A percentile compares a stretch with the other conserved stretches of the same genome.
Conservation (phyloP, 2,329 filamentous ascomycete genomes). For the Trichophaea hybrida region DNA sequence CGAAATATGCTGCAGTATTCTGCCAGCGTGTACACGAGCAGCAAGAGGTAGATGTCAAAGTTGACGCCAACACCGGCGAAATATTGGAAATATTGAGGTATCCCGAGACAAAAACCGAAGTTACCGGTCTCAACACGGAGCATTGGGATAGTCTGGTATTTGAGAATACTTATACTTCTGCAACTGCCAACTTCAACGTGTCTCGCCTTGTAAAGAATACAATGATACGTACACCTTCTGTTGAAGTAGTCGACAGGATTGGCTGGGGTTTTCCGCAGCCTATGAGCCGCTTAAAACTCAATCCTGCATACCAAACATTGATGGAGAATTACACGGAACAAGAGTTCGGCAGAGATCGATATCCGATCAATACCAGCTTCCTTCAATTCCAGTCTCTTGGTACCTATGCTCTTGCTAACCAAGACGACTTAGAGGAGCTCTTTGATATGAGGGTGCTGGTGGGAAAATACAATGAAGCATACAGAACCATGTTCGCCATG, state of each 20-base stretch:
- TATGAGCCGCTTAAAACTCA: not conserved
- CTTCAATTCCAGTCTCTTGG: not conserved
- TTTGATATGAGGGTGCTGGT: not conserved
- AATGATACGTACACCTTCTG: too few species aligned
- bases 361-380: not conserved
- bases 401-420: not conserved
- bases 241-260: too few species aligned
- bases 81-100: not conserved
- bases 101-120: not conserved
- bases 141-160: not conserved
- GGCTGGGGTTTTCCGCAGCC: not conserved
- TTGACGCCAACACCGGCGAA: not conserved
- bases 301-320: not conserved
- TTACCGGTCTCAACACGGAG: not conserved
- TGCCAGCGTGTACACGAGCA: not conserved
- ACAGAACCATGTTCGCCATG: not conserved
- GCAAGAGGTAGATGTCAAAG: not conserved
- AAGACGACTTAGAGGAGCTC: not conserved
- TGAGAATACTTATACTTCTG: not conserved
- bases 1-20: not conserved
- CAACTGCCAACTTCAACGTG: not conserved
- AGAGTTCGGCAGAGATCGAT: not conserved
- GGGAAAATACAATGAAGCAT: not conserved
- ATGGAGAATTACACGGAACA: not conserved
- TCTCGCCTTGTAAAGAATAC: too few species aligned